Conservation (phyloP, 176 grass and related monocot genomes). For the Triticum dicoccoides region DNA sequence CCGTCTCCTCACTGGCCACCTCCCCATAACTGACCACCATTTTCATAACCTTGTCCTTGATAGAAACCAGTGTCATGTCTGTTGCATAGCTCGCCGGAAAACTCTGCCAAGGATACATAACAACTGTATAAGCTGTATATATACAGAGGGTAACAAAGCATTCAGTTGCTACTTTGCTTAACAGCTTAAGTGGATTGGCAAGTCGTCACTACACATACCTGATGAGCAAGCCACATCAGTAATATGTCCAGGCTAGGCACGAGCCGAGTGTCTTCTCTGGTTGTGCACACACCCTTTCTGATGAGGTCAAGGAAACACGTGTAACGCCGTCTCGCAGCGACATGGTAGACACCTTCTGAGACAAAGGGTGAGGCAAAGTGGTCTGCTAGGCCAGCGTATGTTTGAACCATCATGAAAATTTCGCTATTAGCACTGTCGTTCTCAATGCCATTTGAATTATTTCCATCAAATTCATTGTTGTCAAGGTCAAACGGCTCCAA, state of each 20-base stretch:
- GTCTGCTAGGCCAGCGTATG: slow-evolving; percentile 33
- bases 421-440: slow-evolving; percentile 14
- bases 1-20: slow-evolving; percentile 28
- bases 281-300: slow-evolving; percentile 25
- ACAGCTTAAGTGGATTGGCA: neutral
- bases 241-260: slow-evolving; percentile 78
- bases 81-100: slow-evolving; percentile 63
- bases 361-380: slow-evolving; percentile 57
- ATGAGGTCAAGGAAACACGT: slow-evolving; percentile 63
- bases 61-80: slow-evolving; percentile 40
- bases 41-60: slow-evolving; percentile 23
- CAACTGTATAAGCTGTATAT: neutral
- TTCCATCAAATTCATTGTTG: slow-evolving; percentile 20
- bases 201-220: slow-evolving; percentile 46
- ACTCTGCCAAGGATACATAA: slow-evolving; percentile 44
- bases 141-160: neutral
- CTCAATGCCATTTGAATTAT: neutral
- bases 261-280: slow-evolving; percentile 20
- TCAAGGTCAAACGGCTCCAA: slow-evolving; percentile 66
- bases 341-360: slow-evolving; percentile 71
- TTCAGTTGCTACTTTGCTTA: neutral
- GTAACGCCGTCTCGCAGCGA: slow-evolving; percentile 63
- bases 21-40: slow-evolving; percentile 45
- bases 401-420: slow-evolving; percentile 39
- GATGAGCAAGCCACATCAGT: slow-evolving; percentile 89